Base-by-base conservation (phyloP, 1,139 yeast genomes). In the Protomyces arabidopsidicola region DNA sequence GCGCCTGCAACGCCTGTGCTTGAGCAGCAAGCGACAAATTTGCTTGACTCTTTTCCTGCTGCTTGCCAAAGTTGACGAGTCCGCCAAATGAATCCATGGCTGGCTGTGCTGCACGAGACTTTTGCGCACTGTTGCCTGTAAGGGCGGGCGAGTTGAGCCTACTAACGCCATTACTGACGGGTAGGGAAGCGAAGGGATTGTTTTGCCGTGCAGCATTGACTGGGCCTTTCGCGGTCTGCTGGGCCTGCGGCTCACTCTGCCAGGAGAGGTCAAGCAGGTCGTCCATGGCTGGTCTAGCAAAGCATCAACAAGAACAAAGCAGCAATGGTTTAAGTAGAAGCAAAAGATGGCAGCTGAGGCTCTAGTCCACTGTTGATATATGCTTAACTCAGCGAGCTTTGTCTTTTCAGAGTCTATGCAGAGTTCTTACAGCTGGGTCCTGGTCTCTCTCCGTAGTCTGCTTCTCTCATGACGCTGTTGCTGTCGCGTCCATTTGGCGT, bases 41-140 rank as follows among this genome's bases (percentile, higher is more conserved):
- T 10, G 62, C 62, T 31, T 39, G 52, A 16, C 27, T 42, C 16
- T 20, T 48, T 18, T 35, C 42, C 24, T 18, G 12, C 27, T 57
- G 50, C 16, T 50, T 22, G 12, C 56, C 56, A 36, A 58, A 58
- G 16, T 31, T 31, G 31, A 58, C 62, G 14, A 58, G 62, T 2
- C 48, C 62, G 5, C 62, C 62, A 14, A 58, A 58, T 12, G 56
- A 52, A 14, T 51, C 55, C 22, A 45, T 45, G 0, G 51, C 42
- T 16, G 31, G 35, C 9, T 55, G 39, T 9, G 22, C 31, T 18
- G 16, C 16, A 27, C 31, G 31, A 5, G 6, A 8, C 31, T 5
- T 27, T 4, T 27, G 31, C 1, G 31, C 31, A 8, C 31, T 27
- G 31, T 27, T 27, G 31, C 31, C 31, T 5, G 31, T 27, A 8